Conservation (phyloP, 768 basidiomycete species). For the Paxillus ammoniavirescens region DNA sequence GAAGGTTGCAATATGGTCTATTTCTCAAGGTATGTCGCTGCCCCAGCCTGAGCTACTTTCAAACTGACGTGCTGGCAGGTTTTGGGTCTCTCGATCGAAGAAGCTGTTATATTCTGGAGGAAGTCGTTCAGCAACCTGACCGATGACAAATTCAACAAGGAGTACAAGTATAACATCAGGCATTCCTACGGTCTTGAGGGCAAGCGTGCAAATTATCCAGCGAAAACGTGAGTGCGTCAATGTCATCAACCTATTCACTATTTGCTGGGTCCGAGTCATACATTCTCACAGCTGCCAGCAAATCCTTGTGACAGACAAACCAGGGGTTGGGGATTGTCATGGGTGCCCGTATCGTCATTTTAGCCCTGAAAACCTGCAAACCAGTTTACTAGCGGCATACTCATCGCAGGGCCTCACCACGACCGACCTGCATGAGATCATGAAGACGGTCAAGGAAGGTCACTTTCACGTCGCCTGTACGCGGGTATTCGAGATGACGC, state of each 20-base stretch:
- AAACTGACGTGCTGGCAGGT: constrained; percentile 48
- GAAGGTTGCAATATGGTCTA: constrained; percentile 84
- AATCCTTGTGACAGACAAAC: constrained; percentile 70
- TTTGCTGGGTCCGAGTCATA: neutral
- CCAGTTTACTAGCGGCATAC: constrained; percentile 69
- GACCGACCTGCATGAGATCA: constrained; percentile 78
- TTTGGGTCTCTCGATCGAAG: constrained; percentile 89
- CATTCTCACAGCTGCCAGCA: constrained; percentile 73
- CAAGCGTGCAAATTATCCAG: constrained; percentile 90
- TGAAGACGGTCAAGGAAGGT: constrained; percentile 69
- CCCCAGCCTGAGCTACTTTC: neutral
- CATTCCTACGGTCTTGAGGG: constrained; percentile 95
- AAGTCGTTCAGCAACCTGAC: constrained; percentile 75
- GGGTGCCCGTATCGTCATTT: constrained; percentile 96
- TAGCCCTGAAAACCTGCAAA: constrained; percentile 76
- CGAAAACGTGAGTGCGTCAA: constrained; percentile 64
- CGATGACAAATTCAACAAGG: constrained; percentile 97
- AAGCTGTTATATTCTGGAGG: constrained; percentile 92
- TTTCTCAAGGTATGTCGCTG: constrained; percentile 79
- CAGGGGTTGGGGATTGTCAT: constrained; percentile 65
- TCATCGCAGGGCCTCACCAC: constrained; percentile 61
- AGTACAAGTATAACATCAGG: constrained; percentile 95
- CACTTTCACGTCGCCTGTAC: constrained; percentile 98
- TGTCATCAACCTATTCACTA: neutral
- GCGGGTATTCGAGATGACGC: constrained; percentile 93